phyloP scores from a whole-genome alignment of 345 rosid species.

The Gossypium bickii region DNA sequence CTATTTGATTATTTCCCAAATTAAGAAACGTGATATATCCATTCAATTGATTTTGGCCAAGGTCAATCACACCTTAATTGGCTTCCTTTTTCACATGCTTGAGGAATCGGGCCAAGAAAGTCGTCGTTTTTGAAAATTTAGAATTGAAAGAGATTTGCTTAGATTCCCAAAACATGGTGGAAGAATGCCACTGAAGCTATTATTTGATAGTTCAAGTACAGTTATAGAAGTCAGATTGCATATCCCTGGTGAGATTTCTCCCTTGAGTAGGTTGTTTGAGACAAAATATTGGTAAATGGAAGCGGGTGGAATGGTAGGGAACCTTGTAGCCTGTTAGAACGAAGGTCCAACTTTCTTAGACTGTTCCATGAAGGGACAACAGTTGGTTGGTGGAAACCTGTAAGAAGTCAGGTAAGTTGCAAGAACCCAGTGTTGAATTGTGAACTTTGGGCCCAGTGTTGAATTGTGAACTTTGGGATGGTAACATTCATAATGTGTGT shows the following conservation, averaged over 20 bases:
- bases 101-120: slow-evolving; percentile 21
- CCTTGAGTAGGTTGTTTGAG: slow-evolving; percentile 20
- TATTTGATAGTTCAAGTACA: slow-evolving; percentile 18
- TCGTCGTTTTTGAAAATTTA: slow-evolving; percentile 18
- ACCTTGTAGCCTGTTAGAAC: background rate
- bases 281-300: accelerated
- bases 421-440: background rate
- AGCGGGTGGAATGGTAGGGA: slow-evolving; percentile 15
- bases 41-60: slow-evolving; percentile 13
- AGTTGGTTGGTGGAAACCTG: background rate
- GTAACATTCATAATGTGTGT: background rate
- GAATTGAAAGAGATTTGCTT: background rate
- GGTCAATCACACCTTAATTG: slow-evolving; percentile 14
- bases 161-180: slow-evolving; percentile 29
- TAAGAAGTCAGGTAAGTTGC: background rate
- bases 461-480: background rate
- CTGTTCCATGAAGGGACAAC: background rate
- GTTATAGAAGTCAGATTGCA: slow-evolving; percentile 6
- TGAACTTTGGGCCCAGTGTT: background rate
- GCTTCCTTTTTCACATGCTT: background rate
- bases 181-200: slow-evolving; percentile 9
- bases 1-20: slow-evolving; percentile 14
- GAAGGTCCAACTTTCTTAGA: background rate
- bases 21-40: slow-evolving; percentile 22
- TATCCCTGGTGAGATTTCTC: slow-evolving; percentile 10